Conservation (phyloP, 2,329 filamentous ascomycete species). For the Alternaria alternata region DNA sequence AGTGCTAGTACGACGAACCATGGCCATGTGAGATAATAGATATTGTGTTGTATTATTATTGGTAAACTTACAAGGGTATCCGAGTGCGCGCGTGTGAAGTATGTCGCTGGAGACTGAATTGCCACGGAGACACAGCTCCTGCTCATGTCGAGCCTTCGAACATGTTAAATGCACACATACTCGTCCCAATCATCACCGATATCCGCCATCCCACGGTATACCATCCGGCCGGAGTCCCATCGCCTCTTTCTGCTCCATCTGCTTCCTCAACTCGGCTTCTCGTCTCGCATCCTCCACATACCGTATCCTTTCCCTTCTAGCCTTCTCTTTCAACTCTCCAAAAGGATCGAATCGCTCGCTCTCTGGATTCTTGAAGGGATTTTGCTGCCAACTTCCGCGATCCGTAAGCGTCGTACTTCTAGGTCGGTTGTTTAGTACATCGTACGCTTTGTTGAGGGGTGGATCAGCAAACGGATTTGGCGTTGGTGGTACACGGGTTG, state of each 20-base stretch:
- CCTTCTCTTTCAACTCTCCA: constrained; percentile 47
- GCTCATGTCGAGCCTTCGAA: neutral
- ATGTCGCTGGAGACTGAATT: neutral
- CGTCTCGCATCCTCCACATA: constrained; percentile 37
- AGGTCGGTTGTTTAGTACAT: constrained; percentile 43
- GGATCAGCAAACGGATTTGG: constrained; percentile 49
- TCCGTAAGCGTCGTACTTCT: constrained; percentile 47
- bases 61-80: neutral
- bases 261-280: constrained; percentile 30
- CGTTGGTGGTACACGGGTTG: constrained; percentile 25
- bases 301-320: constrained; percentile 33
- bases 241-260: constrained; percentile 35
- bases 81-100: neutral
- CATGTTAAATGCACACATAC: neutral
- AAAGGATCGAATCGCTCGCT: constrained; percentile 50
- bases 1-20: neutral
- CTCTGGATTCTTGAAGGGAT: constrained; percentile 46
- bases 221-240: constrained; percentile 35
- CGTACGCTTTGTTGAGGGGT: constrained; percentile 48
- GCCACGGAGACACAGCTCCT: neutral
- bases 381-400: constrained; percentile 44
- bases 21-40: neutral
- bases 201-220: constrained; percentile 13
- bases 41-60: neutral
- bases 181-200: constrained; percentile 5